Evolutionary conservation across 2,329 filamentous ascomycete species (phyloP), one percentile per base, ranked within the genome.

Genomic region (Massarina eburnea): DNA sequence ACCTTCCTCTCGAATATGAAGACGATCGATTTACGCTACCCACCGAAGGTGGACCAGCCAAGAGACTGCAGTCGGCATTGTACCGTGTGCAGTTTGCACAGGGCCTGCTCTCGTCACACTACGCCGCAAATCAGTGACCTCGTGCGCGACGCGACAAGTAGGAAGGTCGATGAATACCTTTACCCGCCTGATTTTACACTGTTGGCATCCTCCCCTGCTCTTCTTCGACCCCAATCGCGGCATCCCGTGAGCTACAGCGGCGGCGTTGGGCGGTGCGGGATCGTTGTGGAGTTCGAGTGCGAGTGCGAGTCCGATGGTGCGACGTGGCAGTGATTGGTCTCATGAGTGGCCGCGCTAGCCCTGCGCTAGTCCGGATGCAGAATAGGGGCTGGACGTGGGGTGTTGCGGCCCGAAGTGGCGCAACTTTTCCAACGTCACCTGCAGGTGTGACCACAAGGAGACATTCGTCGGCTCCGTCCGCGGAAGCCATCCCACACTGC

Each of bases 31-130:
- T 41, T 21, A 35, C 29, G 19, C 32, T 38, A 39, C 21, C 29
- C 34, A 33, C 10, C 27, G 37, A 18, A 19, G 33, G 36, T 17
- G 46, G 38, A 29, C 17, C 20, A 18, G 24, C 41, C 22, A 62
- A 38, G 27, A 66, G 57, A 48, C 63, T 67, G 47, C 63, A 67
- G 33, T 59, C 55, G 5, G 59, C 63, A 27, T 53, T 48, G 46
- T 67, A 61, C 45, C 52, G 56, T 4, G 51, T 48, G 43, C 63
- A 67, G 29, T 59, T 58, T 40, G 52, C 53, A 34, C 62, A 66
- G 21, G 62, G 59, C 12, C 54, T 49, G 32, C 56, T 58, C 47
- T 67, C 62, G 24, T 66, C 61, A 47, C 63, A 67, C 64, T 66
- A 17, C 12, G n/a, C 12, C 15, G 4, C 15, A 18, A 10, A 27